These are phyloP conservation scores for Fusarium brevicatenulatum DNA, from an alignment of 2,329 filamentous ascomycete genomes.

Conservation along the genomic window DNA sequence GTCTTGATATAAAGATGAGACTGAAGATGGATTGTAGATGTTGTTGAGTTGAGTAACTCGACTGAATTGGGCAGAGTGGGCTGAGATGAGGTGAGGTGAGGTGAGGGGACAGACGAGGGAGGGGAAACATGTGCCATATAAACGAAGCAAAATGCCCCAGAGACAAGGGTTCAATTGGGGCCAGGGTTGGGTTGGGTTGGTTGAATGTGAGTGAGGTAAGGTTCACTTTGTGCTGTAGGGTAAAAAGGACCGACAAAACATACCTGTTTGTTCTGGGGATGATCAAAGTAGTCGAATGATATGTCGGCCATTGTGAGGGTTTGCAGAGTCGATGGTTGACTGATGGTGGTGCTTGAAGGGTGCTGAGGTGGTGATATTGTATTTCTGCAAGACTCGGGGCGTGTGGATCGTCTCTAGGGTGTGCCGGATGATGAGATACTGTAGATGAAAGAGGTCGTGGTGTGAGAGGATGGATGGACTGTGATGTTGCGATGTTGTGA, in stretches of 20 bases:
- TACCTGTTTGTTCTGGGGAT: slow-evolving; percentile 45
- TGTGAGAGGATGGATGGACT: slow-evolving; percentile 37
- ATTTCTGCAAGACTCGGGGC: slow-evolving; percentile 26
- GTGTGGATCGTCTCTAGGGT: slow-evolving; percentile 7
- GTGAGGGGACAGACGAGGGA: slow-evolving; percentile 31
- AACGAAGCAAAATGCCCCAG: slow-evolving; percentile 41
- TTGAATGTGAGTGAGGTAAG: neutral
- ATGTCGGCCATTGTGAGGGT: slow-evolving; percentile 41
- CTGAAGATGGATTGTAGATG: slow-evolving; percentile 22
- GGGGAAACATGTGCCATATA: slow-evolving; percentile 41
- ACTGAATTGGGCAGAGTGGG: slow-evolving; percentile 33
- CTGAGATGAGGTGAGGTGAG: slow-evolving; percentile 40
- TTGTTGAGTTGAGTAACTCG: slow-evolving; percentile 2
- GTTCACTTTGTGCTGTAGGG: neutral
- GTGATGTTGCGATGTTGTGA: slow-evolving; percentile 25
- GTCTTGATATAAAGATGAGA: slow-evolving; percentile 35
- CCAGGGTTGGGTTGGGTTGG: neutral
- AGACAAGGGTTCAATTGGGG: slow-evolving; percentile 34
- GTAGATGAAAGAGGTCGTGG: neutral
- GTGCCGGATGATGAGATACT: no score
- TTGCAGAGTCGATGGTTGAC: slow-evolving; percentile 29
- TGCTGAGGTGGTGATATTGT: slow-evolving; percentile 26
- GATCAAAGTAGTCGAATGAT: slow-evolving; percentile 46
- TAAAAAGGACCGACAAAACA: slow-evolving; percentile 24
- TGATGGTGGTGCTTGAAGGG: slow-evolving; percentile 26